Percentiles rank a stretch among this genome's conserved stretches.
Evolutionary conservation across 1,284 basidiomycete species (phyloP).

Genomic region (Rhizoctonia solani): DNA sequence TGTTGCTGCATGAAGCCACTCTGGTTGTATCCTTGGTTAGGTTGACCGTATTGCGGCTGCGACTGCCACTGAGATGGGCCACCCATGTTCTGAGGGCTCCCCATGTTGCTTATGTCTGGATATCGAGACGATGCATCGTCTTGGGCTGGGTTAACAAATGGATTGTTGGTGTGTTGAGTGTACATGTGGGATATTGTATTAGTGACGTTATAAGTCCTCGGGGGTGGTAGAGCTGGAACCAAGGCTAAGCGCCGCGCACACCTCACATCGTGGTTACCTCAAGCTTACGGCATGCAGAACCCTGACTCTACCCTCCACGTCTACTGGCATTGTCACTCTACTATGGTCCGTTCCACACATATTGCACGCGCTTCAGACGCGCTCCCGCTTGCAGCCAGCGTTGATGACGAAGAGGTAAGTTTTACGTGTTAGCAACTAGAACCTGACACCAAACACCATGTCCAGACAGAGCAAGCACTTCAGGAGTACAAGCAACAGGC

Average conservation of each 20-base stretch:
- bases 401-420: slow-evolving; percentile 90
- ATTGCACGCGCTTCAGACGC: slow-evolving; percentile 91
- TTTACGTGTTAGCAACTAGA: slow-evolving; percentile 36
- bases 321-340: slow-evolving; percentile 18
- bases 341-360: slow-evolving; percentile 89
- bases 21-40: slow-evolving; percentile 11
- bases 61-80: slow-evolving; percentile 25
- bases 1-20: slow-evolving; percentile 29
- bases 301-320: slow-evolving; percentile 33
- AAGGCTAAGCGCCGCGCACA: neutral
- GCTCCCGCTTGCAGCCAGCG: slow-evolving; percentile 89
- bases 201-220: neutral
- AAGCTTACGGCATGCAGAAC: slow-evolving; percentile 19
- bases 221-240: neutral
- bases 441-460: slow-evolving; percentile 37
- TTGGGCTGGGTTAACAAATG: neutral
- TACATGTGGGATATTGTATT: slow-evolving; percentile 33
- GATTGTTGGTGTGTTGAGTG: slow-evolving; percentile 31
- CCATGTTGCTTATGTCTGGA: slow-evolving; percentile 29
- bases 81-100: neutral
- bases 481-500: slow-evolving; percentile 99
- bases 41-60: slow-evolving; percentile 25
- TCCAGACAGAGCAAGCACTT: slow-evolving; percentile 85
- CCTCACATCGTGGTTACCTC: neutral
- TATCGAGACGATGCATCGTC: slow-evolving; percentile 23